Percentiles rank a stretch among this genome's conserved stretches.
Evolutionary conservation across 176 grass and related monocot species (phyloP).

Genomic region (Puya raimondii): DNA sequence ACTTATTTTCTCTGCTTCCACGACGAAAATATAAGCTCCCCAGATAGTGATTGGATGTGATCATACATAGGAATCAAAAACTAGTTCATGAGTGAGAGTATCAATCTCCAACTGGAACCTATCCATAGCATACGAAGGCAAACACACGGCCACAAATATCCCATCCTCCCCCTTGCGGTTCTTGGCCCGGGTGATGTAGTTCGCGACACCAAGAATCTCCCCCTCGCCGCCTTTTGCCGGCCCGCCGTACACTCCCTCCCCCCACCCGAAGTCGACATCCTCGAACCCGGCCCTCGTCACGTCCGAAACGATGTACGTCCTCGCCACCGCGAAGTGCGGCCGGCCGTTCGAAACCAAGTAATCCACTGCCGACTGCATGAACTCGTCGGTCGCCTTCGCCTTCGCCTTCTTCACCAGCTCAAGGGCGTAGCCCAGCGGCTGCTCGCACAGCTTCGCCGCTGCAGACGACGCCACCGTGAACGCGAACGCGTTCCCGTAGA

Average conservation of each 20-base stretch:
- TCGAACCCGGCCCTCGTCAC: constrained; percentile 24
- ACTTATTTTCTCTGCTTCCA: no score
- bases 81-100: neutral
- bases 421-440: constrained; percentile 12
- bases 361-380: constrained; percentile 23
- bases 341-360: neutral
- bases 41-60: no score
- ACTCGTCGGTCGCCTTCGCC: constrained; percentile 16
- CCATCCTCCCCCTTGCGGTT: constrained; percentile 32
- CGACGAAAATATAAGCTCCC: no score
- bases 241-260: constrained; percentile 23
- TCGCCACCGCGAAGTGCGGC: constrained; percentile 10
- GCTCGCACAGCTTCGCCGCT: neutral
- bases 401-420: constrained; percentile 26
- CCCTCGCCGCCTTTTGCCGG: constrained; percentile 10
- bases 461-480: constrained; percentile 15
- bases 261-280: constrained; percentile 31
- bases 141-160: constrained; percentile 22
- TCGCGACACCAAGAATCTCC: constrained; percentile 10
- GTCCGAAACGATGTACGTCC: constrained; percentile 37
- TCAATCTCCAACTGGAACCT: constrained; percentile 24
- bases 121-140: constrained; percentile 29
- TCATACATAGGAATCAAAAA: neutral
- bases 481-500: constrained; percentile 30
- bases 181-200: constrained; percentile 20